Percentiles rank a stretch among this genome's conserved stretches.
These are phyloP conservation scores for Monilinia laxa DNA, from an alignment of 2,329 filamentous ascomycete genomes.

Conservation along the genomic window DNA sequence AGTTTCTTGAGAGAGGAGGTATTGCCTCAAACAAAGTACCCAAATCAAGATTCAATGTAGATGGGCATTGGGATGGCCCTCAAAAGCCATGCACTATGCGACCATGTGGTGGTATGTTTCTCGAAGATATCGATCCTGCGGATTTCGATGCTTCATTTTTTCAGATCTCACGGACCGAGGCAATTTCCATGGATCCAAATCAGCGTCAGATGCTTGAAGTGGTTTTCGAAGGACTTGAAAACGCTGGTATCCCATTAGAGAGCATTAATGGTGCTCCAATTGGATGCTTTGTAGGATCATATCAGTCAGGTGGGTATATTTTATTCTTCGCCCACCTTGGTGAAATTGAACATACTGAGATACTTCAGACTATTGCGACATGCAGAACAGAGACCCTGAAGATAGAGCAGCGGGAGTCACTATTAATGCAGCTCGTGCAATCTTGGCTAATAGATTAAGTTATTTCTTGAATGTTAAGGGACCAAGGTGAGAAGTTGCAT, in stretches of 20 bases:
- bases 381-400: slow-evolving; percentile 29
- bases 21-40: slow-evolving; percentile 64
- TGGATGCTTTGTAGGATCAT: slow-evolving; percentile 27
- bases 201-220: slow-evolving; percentile 52
- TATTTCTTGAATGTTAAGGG: slow-evolving; percentile 58
- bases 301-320: slow-evolving; percentile 36
- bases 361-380: slow-evolving; percentile 26
- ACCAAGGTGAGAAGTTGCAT: slow-evolving; percentile 38
- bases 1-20: slow-evolving; percentile 62
- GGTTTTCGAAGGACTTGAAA: slow-evolving; percentile 59
- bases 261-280: slow-evolving; percentile 23
- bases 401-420: slow-evolving; percentile 21
- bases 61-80: slow-evolving; percentile 65
- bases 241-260: slow-evolving; percentile 28
- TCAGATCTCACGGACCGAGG: slow-evolving; percentile 42
- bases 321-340: slow-evolving; percentile 31
- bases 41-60: slow-evolving; percentile 66
- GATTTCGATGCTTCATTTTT: slow-evolving; percentile 46
- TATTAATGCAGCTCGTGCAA: slow-evolving; percentile 35
- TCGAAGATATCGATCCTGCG: slow-evolving; percentile 41
- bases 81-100: slow-evolving; percentile 69
- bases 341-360: too few relatives aligned
- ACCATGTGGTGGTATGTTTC: slow-evolving; percentile 66
- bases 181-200: slow-evolving; percentile 43
- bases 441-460: slow-evolving; percentile 50